Base-by-base conservation (phyloP, 441 rosid genomes). In the Viola pubescens region DNA sequence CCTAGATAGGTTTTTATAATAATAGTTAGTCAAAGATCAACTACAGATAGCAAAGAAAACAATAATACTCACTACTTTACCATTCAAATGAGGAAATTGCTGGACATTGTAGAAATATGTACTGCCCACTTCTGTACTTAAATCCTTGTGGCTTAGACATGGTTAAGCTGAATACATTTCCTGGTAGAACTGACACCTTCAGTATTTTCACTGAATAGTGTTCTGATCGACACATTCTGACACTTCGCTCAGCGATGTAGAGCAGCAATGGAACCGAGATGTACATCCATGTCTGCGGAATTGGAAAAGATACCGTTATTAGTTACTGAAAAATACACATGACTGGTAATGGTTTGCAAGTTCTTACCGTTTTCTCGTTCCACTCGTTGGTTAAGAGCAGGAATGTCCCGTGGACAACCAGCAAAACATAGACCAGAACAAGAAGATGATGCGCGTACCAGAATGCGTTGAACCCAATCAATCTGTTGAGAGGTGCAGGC, bases 361-460 rank as follows among this genome's bases (percentile, higher is more conserved):
- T 54, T 56, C 87, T 84, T 78, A 94, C 98, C 44, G 91, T 81
- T 80, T 80, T 90, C 63, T 78, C 76, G 68, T 77, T 78, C 96
- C 96, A 90, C 63, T 75, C 52, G 63, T 77, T 80, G 11, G 68
- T 73, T 41, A 94, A 76, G 86, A 48, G 82, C 75, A 90, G 56
- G 82, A 88, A 86, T 65, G 73, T 79, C 49, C 97, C 97, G 16
- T 94, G 98, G 56, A 83, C 78, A 11, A 84, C 75, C 53, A 94
- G 89, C 81, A 89, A 64, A 59, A 86, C 64, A 61, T 94, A 94
- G 77, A 94, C 96, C 34, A 89, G 16, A 12, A 74, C 85, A 0
- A 85, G 75, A 59, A 94, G 89, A 67, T 94, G 98, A 70, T 94
- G 97, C 60, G 97, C 82, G 67, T 94, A 94, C 98, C 98, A 94